A percentile compares a stretch with the other conserved stretches of the same genome.
Evolutionary conservation across 2,329 filamentous ascomycete species (phyloP).

Genomic region (Magnaporthales sp.): DNA sequence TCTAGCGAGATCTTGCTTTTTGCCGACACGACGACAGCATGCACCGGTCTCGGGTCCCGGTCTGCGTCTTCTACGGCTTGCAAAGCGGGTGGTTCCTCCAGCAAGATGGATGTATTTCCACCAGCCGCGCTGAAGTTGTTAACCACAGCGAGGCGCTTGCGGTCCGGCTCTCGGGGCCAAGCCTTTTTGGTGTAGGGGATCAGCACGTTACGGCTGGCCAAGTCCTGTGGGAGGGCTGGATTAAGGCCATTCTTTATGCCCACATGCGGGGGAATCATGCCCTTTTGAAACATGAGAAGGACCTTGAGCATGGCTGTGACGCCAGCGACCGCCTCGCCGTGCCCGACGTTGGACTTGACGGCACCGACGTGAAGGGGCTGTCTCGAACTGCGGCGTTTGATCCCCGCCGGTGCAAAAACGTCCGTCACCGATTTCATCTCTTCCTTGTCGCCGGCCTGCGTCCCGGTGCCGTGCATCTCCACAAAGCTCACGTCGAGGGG

Average conservation of each 20-base stretch:
- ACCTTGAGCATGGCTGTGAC: conserved; percentile 55
- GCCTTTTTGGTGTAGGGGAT: conserved; percentile 46
- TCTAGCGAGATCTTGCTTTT: no score
- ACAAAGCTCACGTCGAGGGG: conserved; percentile 73
- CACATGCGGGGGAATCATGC: conserved; percentile 54
- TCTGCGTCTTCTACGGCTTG: conserved; percentile 15
- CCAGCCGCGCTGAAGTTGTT: conserved; percentile 68
- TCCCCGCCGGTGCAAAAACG: conserved; percentile 37
- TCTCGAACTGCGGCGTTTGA: conserved; percentile 35
- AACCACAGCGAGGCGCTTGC: conserved; percentile 40
- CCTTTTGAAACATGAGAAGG: conserved; percentile 55
- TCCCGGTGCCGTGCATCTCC: conserved; percentile 86
- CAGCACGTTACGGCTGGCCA: conserved; percentile 45
- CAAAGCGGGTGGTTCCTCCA: conserved; percentile 48
- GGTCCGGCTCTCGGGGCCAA: conserved; percentile 37
- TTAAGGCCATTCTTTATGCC: conserved; percentile 58
- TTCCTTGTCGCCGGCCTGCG: conserved; percentile 72
- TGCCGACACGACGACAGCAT: conserved; percentile 52
- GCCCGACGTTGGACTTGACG: conserved; percentile 56
- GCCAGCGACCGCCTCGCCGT: conserved; percentile 54
- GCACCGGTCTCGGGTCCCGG: conserved; percentile 43
- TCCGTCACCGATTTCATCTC: conserved; percentile 72
- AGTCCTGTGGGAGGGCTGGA: conserved; percentile 46
- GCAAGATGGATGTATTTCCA: conserved; percentile 58
- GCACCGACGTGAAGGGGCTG: conserved; percentile 53